Evolutionary conservation across 2,329 filamentous ascomycete species (phyloP).

Genomic region (Ascochyta fabae): DNA sequence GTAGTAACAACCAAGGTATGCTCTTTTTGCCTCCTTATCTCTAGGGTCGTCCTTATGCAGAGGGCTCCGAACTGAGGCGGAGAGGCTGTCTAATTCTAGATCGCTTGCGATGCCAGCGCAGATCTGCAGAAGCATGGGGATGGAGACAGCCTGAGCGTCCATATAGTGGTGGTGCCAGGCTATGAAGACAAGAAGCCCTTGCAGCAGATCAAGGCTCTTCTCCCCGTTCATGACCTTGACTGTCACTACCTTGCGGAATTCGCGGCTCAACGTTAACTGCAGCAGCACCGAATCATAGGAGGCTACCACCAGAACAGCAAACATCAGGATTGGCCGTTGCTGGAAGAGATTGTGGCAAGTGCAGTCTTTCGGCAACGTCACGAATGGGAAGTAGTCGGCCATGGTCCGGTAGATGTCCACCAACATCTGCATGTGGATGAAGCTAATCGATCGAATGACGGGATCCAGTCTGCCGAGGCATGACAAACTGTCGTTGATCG

Average conservation of each 20-base stretch:
- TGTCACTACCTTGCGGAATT: constrained; percentile 46
- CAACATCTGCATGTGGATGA: constrained; percentile 44
- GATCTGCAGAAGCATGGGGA: constrained; percentile 44
- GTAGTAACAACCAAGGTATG: constrained; percentile 47
- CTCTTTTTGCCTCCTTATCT: constrained; percentile 43
- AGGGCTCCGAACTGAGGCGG: constrained; percentile 25
- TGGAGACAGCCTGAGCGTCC: constrained; percentile 43
- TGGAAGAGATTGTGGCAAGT: constrained; percentile 38
- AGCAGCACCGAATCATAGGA: constrained; percentile 41
- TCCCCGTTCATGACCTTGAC: constrained; percentile 46
- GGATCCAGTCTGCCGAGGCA: constrained; percentile 42
- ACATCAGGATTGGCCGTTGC: constrained; percentile 43
- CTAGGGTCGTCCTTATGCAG: constrained; percentile 29
- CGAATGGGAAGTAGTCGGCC: constrained; percentile 46
- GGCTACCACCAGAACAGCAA: constrained; percentile 43
- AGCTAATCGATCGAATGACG: constrained; percentile 42
- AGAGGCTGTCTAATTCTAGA: constrained; percentile 38
- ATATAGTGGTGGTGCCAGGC: constrained; percentile 49
- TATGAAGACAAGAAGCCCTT: constrained; percentile 43
- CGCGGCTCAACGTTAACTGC: constrained; percentile 41
- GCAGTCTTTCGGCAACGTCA: constrained; percentile 36
- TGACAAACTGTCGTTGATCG: constrained; percentile 41
- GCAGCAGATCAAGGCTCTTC: constrained; percentile 44
- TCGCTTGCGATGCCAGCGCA: constrained; percentile 43
- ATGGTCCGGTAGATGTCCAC: constrained; percentile 42